These are phyloP conservation scores for Diplotaxis tenuifolia DNA, from an alignment of 345 rosid species.

Conservation along the genomic window DNA sequence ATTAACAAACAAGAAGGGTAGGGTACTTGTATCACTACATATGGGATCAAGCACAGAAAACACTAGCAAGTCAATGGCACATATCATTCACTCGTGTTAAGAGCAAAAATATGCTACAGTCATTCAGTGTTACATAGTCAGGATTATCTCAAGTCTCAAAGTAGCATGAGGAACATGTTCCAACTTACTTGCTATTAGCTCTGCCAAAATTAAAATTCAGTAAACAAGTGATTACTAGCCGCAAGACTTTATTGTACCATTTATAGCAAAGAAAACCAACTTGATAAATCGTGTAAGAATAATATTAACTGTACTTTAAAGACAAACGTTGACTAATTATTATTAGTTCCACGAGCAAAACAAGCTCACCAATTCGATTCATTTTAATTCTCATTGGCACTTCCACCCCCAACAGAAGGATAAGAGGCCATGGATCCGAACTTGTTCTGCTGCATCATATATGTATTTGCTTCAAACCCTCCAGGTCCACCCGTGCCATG, in stretches of 20 bases:
- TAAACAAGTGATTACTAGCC: slow-evolving; percentile 5
- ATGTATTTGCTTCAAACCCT: slow-evolving; percentile 52
- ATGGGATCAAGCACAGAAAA: no score
- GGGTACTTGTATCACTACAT: no score
- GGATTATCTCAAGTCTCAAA: not conserved
- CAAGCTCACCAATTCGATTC: slow-evolving; percentile 23
- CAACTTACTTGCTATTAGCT: not conserved
- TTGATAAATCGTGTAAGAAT: slow-evolving; percentile 30
- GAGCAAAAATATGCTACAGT: no score
- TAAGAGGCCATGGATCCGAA: slow-evolving; percentile 56
- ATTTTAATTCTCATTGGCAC: slow-evolving; percentile 54
- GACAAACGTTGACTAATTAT: slow-evolving; percentile 15
- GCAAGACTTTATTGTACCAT: slow-evolving; percentile 22
- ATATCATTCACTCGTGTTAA: no score
- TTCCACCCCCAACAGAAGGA: slow-evolving; percentile 52
- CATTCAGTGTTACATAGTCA: no score
- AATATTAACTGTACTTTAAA: slow-evolving; percentile 18
- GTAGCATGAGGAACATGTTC: not conserved
- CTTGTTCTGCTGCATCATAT: slow-evolving; percentile 64
- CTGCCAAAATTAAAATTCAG: not conserved
- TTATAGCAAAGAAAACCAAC: slow-evolving; percentile 7
- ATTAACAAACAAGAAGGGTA: no score
- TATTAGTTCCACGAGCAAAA: slow-evolving; percentile 22
- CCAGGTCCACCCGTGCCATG: slow-evolving; percentile 42
- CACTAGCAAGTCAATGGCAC: no score